Percentiles rank a stretch among this genome's conserved stretches.
These are phyloP conservation scores for Crotalaria pallida DNA, from an alignment of 306 rosid species.

Conservation along the genomic window DNA sequence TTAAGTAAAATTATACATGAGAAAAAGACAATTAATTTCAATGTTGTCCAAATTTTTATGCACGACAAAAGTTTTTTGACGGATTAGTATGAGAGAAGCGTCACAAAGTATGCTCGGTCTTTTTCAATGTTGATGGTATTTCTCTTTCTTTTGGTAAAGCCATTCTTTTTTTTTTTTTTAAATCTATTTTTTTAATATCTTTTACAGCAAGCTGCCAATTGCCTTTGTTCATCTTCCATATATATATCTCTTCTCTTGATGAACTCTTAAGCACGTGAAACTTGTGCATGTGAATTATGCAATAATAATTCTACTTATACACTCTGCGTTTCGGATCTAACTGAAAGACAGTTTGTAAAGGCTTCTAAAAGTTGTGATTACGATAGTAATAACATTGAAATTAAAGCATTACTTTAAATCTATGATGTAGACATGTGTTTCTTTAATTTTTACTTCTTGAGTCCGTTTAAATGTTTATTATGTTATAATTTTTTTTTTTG, in stretches of 20 bases:
- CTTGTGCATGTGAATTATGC: conserved; percentile 12
- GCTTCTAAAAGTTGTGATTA: not conserved
- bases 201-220: not conserved
- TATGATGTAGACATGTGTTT: not conserved
- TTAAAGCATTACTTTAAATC: not conserved
- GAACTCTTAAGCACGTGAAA: conserved; percentile 27
- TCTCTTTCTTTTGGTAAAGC: conserved; percentile 11
- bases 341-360: not conserved
- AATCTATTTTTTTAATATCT: not conserved
- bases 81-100: not conserved
- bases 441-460: no score
- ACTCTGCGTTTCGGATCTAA: not conserved
- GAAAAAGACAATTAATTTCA: no score
- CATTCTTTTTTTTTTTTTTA: not conserved
- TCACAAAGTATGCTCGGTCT: not conserved
- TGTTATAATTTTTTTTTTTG: no score
- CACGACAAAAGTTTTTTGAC: no score
- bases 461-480: no score
- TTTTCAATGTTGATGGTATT: conserved; percentile 26
- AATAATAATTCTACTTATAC: not conserved
- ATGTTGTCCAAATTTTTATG: no score
- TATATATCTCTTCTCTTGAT: not conserved
- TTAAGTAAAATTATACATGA: no score
- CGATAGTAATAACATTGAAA: not conserved
- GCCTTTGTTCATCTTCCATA: not conserved